Base-by-base conservation (phyloP, 1,284 basidiomycete species). In the Pseudozyma sp. region DNA sequence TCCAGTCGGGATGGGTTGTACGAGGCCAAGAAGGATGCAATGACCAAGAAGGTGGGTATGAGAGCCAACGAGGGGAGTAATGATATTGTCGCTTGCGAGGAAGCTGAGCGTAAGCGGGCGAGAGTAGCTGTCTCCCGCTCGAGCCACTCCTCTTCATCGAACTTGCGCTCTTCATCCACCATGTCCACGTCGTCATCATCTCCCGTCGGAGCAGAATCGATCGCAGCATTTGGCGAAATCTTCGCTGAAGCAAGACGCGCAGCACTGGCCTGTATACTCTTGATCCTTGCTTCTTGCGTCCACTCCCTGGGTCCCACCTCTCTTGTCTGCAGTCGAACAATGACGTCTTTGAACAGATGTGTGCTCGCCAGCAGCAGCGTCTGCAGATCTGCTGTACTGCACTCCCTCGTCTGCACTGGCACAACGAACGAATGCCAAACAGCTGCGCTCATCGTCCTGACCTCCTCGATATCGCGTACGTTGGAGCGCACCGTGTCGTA, bases 1-100 rank as follows among this genome's bases (percentile, higher is more conserved):
- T 97, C 95, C 7, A 90, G 90, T 78, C 91, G 92, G 0, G 90
- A 85, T 0, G 94, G 94, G 83, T 97, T 97, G 63, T 92, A 93
- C 49, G 92, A 93, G 2, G 93, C 93, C 38, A 95, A 86, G 83
- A 92, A 97, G 0, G 92, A 89, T 0, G 94, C 92, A 9, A 96
- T 85, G 12, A 96, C 86, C 18, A 96, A 87, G 79, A 91, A 95
- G 72, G 91, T 91, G 13, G 61, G 65, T 19, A 77, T 71, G 43
- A 73, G 78, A 10, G 76, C 59, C 3, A 76, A 47, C 6, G 69
- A 72, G 1, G 73, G 69, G 5, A 69, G 42, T 10, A 70, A 52
- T 8, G 73, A 65, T 2, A 68, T 58, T 16, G 50, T 72, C 0
- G 73, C 73, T 21, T 62, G 69, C 3, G 60, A 68, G 6, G 65